phyloP scores from a whole-genome alignment of 176 grass and related monocot genomes.

The Microstegium vimineum region DNA sequence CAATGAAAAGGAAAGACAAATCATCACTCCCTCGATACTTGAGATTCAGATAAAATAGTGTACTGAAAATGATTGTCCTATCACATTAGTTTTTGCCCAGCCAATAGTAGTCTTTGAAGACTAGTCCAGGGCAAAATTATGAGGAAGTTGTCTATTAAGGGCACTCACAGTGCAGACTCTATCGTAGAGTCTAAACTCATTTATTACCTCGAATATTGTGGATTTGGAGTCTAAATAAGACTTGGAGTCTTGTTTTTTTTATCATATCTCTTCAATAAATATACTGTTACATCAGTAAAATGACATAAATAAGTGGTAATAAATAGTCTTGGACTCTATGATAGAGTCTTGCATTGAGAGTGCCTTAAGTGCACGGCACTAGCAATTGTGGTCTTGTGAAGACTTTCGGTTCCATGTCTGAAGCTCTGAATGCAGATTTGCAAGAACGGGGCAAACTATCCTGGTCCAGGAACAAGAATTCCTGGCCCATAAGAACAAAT shows the following conservation, averaged over 20 bases:
- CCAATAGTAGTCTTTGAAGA: background rate
- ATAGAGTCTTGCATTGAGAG: no score
- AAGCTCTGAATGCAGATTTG: background rate
- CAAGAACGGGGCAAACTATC: background rate
- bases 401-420: background rate
- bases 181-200: no score
- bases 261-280: no score
- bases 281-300: no score
- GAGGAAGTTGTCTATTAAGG: background rate
- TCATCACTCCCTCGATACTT: background rate
- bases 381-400: background rate
- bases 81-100: background rate
- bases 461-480: background rate
- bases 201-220: no score
- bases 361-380: no score
- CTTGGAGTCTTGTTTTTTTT: no score
- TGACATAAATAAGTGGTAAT: no score
- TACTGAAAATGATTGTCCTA: background rate
- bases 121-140: background rate
- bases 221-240: no score
- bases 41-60: background rate
- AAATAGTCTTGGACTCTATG: no score
- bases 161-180: no score
- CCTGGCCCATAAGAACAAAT: background rate
- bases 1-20: background rate